These are phyloP conservation scores for Beta macrorhiza DNA, from an alignment of 179 eudicot species.

Conservation along the genomic window DNA sequence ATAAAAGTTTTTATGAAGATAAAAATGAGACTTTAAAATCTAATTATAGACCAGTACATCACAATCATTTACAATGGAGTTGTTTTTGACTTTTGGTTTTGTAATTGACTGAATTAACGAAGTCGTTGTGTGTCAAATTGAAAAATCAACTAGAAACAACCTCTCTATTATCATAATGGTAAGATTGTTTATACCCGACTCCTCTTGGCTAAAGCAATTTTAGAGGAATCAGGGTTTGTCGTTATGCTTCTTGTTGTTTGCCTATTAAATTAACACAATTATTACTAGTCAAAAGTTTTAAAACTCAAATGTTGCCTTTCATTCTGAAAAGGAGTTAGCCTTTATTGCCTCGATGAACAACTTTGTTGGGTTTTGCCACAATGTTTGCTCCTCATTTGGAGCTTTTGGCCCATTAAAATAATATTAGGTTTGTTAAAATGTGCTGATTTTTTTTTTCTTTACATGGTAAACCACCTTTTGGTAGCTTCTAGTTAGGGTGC, in stretches of 20 bases:
- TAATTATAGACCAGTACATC: no score
- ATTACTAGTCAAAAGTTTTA: not conserved
- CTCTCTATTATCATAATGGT: no score
- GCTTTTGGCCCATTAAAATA: not conserved
- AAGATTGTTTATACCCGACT: no score
- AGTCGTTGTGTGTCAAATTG: no score
- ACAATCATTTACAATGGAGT: no score
- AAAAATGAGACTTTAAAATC: no score
- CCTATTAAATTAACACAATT: not conserved
- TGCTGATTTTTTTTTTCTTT: not conserved
- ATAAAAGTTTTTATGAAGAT: no score
- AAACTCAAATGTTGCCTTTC: not conserved
- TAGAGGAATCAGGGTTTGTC: not conserved
- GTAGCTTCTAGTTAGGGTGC: not conserved
- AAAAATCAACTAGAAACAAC: no score
- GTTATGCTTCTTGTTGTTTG: not conserved
- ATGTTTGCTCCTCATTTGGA: not conserved
- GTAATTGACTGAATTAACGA: no score
- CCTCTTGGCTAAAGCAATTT: no score
- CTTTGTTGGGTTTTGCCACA: not conserved
- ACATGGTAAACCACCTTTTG: not conserved
- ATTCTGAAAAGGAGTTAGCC: not conserved
- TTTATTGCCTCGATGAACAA: not conserved
- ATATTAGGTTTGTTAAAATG: not conserved
- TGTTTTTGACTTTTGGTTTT: no score